A percentile compares a stretch with the other conserved stretches of the same genome.
Conservation (phyloP, 2,329 filamentous ascomycete species). For the Pleurostoma richardsiae region DNA sequence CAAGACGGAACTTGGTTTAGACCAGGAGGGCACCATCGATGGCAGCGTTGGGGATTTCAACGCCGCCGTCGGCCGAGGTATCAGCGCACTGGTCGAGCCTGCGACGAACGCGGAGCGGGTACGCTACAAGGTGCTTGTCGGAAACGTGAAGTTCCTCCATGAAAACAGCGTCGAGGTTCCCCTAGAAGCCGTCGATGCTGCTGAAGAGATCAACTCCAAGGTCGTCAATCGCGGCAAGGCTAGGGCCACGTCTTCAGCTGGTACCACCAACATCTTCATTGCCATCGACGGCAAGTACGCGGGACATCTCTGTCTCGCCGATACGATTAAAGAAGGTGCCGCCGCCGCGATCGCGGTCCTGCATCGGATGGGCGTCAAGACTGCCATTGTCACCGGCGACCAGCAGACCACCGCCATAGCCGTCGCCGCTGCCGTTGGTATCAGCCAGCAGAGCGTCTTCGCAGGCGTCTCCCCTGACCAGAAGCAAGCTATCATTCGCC, state of each 20-base stretch:
- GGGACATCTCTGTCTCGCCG: slow-evolving; percentile 77
- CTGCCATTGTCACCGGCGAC: slow-evolving; percentile 91
- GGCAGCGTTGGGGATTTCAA: slow-evolving; percentile 83
- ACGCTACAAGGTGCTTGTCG: slow-evolving; percentile 76
- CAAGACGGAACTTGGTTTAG: slow-evolving; percentile 69
- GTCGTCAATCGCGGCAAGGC: slow-evolving; percentile 27
- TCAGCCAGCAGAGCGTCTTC: slow-evolving; percentile 68
- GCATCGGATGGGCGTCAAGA: slow-evolving; percentile 77
- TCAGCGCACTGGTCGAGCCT: slow-evolving; percentile 78
- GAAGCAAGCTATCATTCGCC: slow-evolving; percentile 79
- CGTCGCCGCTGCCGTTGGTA: slow-evolving; percentile 79
- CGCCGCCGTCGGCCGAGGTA: slow-evolving; percentile 76
- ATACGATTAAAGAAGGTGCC: slow-evolving; percentile 87
- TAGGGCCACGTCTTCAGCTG: slow-evolving; percentile 43
- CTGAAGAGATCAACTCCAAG: slow-evolving; percentile 51
- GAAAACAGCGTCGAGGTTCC: slow-evolving; percentile 66
- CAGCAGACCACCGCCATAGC: slow-evolving; percentile 78
- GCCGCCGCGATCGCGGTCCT: slow-evolving; percentile 76
- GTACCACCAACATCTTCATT: slow-evolving; percentile 86
- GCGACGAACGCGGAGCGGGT: slow-evolving; percentile 59
- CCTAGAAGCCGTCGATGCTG: slow-evolving; percentile 55
- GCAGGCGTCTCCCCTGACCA: slow-evolving; percentile 87
- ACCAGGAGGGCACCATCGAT: slow-evolving; percentile 68
- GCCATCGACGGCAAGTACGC: slow-evolving; percentile 79
- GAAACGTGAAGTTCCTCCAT: slow-evolving; percentile 73